Base-by-base conservation (phyloP, 2,329 filamentous ascomycete species). In the Hirsutella rhossiliensis region DNA sequence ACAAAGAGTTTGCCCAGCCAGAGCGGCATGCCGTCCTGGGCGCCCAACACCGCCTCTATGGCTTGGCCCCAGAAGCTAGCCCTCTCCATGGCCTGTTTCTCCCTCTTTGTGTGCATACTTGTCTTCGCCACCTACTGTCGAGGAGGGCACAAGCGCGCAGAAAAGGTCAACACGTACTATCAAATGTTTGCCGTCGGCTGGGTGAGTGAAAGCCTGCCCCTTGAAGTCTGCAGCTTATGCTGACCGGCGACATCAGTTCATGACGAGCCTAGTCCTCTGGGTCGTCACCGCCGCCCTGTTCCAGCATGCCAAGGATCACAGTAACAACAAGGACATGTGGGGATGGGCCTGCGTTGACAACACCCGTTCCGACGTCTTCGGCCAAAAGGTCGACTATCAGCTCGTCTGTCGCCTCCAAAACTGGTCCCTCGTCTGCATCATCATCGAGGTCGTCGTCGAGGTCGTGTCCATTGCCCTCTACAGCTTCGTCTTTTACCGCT, bases 301-400 rank as follows among this genome's bases (percentile, higher is more conserved):
- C 56, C 88, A 97, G 61, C 77, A 84, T 55, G 79, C 80, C 45
- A 84, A 82, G 61, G 76, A 79, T 56, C 84, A 75, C 58, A 57
- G 59, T 58, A 68, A 78, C 51, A 85, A 84, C 57, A 80, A 95
- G 64, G 92, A 98, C 63, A 78, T 98, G 64, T 98, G 92, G 92
- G 89, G 90, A 47, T 98, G 92, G 92, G 80, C 87, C n/a, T 98
- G 92, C 63, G 83, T 89, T 45, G 76, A 94, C 56, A 97, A 96
- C 63, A 79, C 82, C 51, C 81, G 90, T 48, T 70, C 81, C 44
- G 66, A 87, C 42, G 68, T 95, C 43, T 97, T 90, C 62, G 61
- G 78, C 48, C 72, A 89, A 45, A 81, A 92, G 56, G 77, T 98
- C 54, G 75, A 92, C 65, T 98, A 97, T 65, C 79, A 79, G 23